phyloP scores from a whole-genome alignment of 371 early-diverging fungal genomes.

The Thermomucor indicae-seudaticae region DNA sequence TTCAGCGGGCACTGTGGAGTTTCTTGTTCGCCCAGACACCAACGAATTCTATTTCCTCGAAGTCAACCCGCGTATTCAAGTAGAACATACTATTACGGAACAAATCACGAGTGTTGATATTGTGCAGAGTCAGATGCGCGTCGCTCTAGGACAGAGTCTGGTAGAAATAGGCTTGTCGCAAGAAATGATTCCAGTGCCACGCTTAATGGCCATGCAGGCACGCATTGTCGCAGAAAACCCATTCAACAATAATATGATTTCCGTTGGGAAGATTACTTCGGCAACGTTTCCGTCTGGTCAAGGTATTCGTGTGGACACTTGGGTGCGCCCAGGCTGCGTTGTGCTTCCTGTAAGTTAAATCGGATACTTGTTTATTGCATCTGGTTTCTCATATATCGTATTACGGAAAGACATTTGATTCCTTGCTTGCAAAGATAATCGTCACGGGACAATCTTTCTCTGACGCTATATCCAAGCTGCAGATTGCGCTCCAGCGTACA shows the following conservation, averaged over 20 bases:
- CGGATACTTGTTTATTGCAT: too few species aligned
- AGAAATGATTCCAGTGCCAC: slow-evolving; percentile 4
- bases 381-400: too few species aligned
- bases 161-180: slow-evolving; percentile 13
- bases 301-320: slow-evolving; percentile 42
- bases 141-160: slow-evolving; percentile 28
- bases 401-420: slow-evolving; percentile 28
- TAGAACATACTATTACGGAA: slow-evolving; percentile 95
- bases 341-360: slow-evolving; percentile 26
- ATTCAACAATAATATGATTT: slow-evolving; percentile 30
- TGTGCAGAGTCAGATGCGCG: slow-evolving; percentile 30
- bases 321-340: slow-evolving; percentile 27
- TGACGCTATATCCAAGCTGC: slow-evolving; percentile 25
- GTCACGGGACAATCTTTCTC: slow-evolving; percentile 30
- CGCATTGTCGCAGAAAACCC: slow-evolving; percentile 43
- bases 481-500: slow-evolving; percentile 18
- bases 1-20: slow-evolving; percentile 78
- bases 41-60: slow-evolving; percentile 86
- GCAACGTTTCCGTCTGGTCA: slow-evolving; percentile 26
- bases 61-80: slow-evolving; percentile 88
- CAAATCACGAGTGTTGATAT: slow-evolving; percentile 89
- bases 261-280: slow-evolving; percentile 26
- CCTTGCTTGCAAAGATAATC: slow-evolving; percentile 36
- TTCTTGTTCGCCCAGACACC: slow-evolving; percentile 56
- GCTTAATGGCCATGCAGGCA: slow-evolving; percentile 35